phyloP scores from a whole-genome alignment of 768 basidiomycete species.

The Rhizopogon rudus region DNA sequence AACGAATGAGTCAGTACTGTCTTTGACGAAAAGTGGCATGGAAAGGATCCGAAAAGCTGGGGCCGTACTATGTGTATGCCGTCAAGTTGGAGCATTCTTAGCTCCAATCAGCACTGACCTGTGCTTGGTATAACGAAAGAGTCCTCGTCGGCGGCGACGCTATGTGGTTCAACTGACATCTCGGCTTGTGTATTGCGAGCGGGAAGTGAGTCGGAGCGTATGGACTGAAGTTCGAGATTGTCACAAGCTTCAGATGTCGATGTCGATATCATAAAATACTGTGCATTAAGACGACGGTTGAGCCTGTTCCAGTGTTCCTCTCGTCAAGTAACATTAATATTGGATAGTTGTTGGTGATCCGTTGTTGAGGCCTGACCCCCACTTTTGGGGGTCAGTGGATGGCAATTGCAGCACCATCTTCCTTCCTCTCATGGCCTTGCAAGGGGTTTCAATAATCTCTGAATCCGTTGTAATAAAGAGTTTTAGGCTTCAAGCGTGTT shows the following conservation, averaged over 20 bases:
- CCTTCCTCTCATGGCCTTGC: too few species aligned
- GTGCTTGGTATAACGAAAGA: neutral
- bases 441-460: too few species aligned
- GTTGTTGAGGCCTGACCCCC: too few species aligned
- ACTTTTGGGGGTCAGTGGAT: too few species aligned
- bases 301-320: too few species aligned
- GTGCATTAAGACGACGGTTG: neutral
- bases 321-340: neutral
- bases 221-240: neutral
- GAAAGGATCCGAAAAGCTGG: too few species aligned
- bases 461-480: too few species aligned
- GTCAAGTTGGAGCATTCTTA: conserved; percentile 12
- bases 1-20: conserved; percentile 10
- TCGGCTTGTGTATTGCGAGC: neutral
- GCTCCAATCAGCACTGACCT: conserved; percentile 20
- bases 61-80: neutral
- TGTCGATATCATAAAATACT: neutral
- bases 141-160: neutral
- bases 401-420: too few species aligned
- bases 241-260: neutral
- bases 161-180: neutral
- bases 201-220: neutral
- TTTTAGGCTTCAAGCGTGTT: too few species aligned
- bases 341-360: too few species aligned
- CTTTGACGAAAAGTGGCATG: conserved; percentile 13